Conservation (phyloP, 2,329 filamentous ascomycete species). For the Colletotrichum godetiae region DNA sequence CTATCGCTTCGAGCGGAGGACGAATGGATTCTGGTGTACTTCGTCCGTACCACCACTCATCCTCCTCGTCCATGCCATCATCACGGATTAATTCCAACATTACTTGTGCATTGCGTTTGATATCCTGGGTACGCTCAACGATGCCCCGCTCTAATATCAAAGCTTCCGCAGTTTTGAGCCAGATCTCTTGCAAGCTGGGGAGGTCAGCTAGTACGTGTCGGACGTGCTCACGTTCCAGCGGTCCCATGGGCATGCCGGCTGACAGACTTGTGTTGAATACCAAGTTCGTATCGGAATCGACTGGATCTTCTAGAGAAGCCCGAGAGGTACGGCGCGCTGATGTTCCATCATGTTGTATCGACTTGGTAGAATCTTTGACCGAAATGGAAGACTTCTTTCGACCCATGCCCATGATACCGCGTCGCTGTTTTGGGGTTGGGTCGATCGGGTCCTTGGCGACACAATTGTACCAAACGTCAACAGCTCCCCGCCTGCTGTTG, state of each 20-base stretch:
- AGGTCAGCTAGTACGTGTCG: constrained; percentile 64
- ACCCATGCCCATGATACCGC: constrained; percentile 64
- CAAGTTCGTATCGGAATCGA: constrained; percentile 34
- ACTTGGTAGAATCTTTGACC: constrained; percentile 45
- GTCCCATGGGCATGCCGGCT: constrained; percentile 71
- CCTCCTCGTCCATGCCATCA: constrained; percentile 67
- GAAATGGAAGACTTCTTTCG: constrained; percentile 66
- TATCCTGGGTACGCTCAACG: constrained; percentile 68
- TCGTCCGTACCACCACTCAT: constrained; percentile 72
- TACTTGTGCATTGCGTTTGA: constrained; percentile 72
- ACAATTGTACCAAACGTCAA: constrained; percentile 69
- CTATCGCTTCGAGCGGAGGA: constrained; percentile 61
- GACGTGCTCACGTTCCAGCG: constrained; percentile 62
- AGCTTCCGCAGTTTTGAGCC: constrained; percentile 72
- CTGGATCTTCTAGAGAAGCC: constrained; percentile 14
- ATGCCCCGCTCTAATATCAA: constrained; percentile 70
- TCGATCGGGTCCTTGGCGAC: constrained; percentile 59
- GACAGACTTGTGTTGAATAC: constrained; percentile 70
- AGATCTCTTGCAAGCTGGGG: constrained; percentile 69
- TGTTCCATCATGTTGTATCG: constrained; percentile 31
- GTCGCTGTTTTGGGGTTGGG: constrained; percentile 57
- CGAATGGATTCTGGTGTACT: constrained; percentile 65
- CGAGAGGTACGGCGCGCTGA: constrained; percentile 14
- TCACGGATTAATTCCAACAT: constrained; percentile 74
- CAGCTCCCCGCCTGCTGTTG: constrained; percentile 67